These are phyloP conservation scores for Physcomitrellopsis africana DNA, from an alignment of 225 moss, liverwort and hornwort genomes.

Conservation along the genomic window DNA sequence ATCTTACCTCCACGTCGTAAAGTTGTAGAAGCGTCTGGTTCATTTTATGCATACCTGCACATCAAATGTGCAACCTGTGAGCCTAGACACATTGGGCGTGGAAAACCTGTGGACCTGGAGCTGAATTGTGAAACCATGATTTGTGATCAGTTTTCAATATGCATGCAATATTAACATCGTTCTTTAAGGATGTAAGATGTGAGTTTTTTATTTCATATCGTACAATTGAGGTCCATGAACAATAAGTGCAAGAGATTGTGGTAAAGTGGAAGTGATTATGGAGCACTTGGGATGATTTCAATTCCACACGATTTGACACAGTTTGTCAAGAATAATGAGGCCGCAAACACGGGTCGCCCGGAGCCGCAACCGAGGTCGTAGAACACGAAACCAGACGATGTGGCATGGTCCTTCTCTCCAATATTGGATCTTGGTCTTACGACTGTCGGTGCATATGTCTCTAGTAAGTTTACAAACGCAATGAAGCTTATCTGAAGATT, in stretches of 20 bases:
- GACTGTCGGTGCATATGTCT: constrained; percentile 44
- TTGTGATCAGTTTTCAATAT: background rate
- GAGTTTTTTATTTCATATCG: background rate
- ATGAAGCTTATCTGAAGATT: constrained; percentile 60
- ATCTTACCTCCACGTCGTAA: constrained; percentile 60
- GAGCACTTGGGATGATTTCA: constrained; percentile 64
- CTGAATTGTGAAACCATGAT: background rate
- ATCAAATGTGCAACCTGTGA: background rate
- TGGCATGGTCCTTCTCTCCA: background rate
- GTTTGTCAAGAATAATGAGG: constrained; percentile 56
- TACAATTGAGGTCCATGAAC: background rate
- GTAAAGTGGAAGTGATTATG: background rate
- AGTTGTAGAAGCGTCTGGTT: constrained; percentile 59
- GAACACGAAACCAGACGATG: constrained; percentile 45
- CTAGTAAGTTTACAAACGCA: constrained; percentile 65
- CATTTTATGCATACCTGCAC: constrained; percentile 64
- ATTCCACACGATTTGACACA: constrained; percentile 66
- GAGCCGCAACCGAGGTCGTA: constrained; percentile 68
- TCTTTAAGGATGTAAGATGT: background rate
- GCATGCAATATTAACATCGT: background rate
- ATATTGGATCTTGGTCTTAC: background rate
- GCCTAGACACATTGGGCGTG: background rate
- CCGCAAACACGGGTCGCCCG: constrained; percentile 59
- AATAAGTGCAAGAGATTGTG: background rate
- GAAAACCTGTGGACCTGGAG: too few species aligned